These are phyloP conservation scores for Russula earlei DNA, from an alignment of 768 basidiomycete genomes.

Conservation along the genomic window DNA sequence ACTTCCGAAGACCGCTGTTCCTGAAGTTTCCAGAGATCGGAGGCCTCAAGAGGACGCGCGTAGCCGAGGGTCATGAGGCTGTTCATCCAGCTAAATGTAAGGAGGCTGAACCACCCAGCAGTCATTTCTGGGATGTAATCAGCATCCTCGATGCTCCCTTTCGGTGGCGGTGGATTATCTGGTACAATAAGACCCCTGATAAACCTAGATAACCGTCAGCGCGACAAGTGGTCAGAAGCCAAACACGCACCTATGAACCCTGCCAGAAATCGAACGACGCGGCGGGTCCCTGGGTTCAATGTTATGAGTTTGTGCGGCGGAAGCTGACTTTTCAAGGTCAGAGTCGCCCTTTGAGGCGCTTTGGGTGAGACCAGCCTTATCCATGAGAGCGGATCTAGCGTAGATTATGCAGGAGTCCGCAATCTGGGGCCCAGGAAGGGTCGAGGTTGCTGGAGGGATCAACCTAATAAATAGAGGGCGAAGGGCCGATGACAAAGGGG, in stretches of 20 bases:
- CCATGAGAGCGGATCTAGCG: neutral
- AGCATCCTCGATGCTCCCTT: conserved; percentile 49
- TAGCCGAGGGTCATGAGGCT: conserved; percentile 67
- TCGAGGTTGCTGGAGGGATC: neutral
- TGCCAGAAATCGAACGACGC: neutral
- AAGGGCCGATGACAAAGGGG: neutral
- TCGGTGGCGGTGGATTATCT: conserved; percentile 33
- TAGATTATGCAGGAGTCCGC: neutral
- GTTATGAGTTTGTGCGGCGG: neutral
- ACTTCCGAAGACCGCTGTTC: conserved; percentile 46
- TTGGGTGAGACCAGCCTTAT: neutral
- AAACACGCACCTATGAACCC: conserved; percentile 2
- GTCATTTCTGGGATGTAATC: conserved; percentile 53
- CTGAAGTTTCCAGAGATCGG: conserved; percentile 75
- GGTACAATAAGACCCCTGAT: conserved; percentile 15
- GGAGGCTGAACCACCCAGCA: conserved; percentile 46
- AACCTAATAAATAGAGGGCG: neutral
- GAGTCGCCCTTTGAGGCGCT: conserved; percentile 1
- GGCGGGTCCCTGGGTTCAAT: neutral
- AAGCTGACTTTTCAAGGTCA: neutral
- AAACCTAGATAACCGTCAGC: neutral
- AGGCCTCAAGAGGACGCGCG: conserved; percentile 65
- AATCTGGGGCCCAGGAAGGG: neutral
- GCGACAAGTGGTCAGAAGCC: neutral
- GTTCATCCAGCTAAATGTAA: conserved; percentile 73